These are phyloP conservation scores for Ceratocystis papillata DNA, from an alignment of 2,329 filamentous ascomycete genomes.

Conservation along the genomic window DNA sequence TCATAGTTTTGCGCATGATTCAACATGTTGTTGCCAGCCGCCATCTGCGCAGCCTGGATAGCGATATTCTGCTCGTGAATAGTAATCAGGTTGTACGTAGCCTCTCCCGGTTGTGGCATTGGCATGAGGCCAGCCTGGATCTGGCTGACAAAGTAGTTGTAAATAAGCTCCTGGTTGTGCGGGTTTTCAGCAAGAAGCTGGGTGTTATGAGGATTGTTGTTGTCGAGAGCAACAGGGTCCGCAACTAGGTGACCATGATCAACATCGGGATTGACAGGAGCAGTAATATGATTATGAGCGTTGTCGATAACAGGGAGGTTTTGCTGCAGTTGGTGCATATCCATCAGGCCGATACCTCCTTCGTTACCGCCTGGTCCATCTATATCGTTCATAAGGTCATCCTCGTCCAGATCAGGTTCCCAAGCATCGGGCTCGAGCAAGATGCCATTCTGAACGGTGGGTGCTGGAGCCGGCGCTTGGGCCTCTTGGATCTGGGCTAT, in stretches of 20 bases:
- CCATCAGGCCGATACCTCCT: not conserved
- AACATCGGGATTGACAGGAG: not conserved
- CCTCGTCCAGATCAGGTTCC: constrained; percentile 8
- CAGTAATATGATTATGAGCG: not conserved
- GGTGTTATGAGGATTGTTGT: not conserved
- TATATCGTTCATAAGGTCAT: constrained; percentile 9
- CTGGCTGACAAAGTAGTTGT: constrained; percentile 6
- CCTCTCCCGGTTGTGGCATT: not conserved
- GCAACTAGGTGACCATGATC: not conserved
- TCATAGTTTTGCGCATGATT: not conserved
- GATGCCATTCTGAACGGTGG: constrained; percentile 5
- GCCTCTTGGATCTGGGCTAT: not conserved
- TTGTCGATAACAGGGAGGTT: not conserved
- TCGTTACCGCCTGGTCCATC: not conserved
- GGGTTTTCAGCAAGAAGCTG: not conserved
- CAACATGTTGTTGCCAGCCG: not conserved
- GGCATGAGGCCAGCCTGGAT: constrained; percentile 2
- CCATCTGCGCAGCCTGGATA: constrained; percentile 8
- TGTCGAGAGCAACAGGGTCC: not conserved
- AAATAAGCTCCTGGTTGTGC: not conserved
- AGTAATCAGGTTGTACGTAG: constrained; percentile 3
- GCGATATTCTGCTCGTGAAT: constrained; percentile 11
- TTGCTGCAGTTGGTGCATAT: constrained; percentile 14
- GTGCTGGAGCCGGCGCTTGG: not conserved
- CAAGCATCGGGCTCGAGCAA: not conserved